Percentiles rank a stretch among this genome's conserved stretches.
These are phyloP conservation scores for Fusarium sp. DNA, from an alignment of 2,329 filamentous ascomycete species.

Conservation along the genomic window DNA sequence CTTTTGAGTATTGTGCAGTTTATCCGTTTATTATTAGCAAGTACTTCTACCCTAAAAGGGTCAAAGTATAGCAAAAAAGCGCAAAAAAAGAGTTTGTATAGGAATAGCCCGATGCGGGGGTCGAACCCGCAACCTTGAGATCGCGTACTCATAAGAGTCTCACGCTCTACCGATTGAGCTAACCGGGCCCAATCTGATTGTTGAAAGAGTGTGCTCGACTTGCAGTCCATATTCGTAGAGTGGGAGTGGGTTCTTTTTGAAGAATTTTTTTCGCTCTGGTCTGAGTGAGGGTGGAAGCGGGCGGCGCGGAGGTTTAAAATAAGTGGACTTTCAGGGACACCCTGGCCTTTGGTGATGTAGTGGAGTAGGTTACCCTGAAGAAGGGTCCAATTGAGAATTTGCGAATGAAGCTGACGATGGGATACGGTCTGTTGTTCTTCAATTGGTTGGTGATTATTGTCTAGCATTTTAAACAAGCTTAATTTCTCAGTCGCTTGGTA, in stretches of 20 bases:
- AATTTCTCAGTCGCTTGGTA: too few species aligned
- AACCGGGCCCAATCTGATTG: slow-evolving; percentile 47
- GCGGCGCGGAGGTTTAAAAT: slow-evolving; percentile 14
- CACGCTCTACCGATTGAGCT: slow-evolving; percentile 70
- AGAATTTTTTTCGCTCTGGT: not conserved
- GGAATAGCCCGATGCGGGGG: slow-evolving; percentile 58
- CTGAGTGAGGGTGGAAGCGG: not conserved
- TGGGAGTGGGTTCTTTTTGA: not conserved
- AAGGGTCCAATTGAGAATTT: not conserved
- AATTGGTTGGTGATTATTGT: too few species aligned
- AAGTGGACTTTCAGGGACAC: slow-evolving; percentile 21
- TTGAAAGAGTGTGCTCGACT: not conserved
- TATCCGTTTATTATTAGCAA: not conserved
- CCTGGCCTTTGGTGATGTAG: slow-evolving; percentile 10
- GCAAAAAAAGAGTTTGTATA: slow-evolving; percentile 12
- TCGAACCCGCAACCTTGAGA: slow-evolving; percentile 72
- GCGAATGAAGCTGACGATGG: not conserved
- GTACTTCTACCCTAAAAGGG: too few species aligned
- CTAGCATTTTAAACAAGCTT: too few species aligned
- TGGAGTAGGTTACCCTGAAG: slow-evolving; percentile 11
- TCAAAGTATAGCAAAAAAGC: not conserved
- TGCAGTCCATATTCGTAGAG: not conserved
- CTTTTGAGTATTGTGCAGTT: too few species aligned
- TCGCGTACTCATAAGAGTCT: slow-evolving; percentile 70
- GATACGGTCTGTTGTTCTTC: not conserved